These are phyloP conservation scores for Fusarium sp. DNA, from an alignment of 2,329 filamentous ascomycete species.

Conservation along the genomic window DNA sequence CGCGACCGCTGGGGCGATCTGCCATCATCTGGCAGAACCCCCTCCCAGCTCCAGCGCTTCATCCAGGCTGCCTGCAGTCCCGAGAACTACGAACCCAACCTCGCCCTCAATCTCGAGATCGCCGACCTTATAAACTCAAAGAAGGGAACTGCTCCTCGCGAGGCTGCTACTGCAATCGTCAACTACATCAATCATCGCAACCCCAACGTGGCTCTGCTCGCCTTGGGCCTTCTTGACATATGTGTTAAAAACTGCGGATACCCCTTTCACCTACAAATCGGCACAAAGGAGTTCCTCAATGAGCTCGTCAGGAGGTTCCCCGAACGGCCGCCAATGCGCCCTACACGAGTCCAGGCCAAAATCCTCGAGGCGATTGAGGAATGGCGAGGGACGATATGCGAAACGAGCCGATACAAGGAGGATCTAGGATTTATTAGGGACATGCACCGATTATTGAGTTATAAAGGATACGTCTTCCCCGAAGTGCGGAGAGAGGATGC, in stretches of 20 bases:
- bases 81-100: constrained; percentile 97
- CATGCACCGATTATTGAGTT: constrained; percentile 95
- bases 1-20: constrained; percentile 90
- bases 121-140: constrained; percentile 96
- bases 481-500: constrained; percentile 93
- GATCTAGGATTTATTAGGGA: constrained; percentile 96
- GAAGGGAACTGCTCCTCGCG: constrained; percentile 93
- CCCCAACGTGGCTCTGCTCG: constrained; percentile 90
- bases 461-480: constrained; percentile 97
- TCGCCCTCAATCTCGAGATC: constrained; percentile 96
- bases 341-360: constrained; percentile 87
- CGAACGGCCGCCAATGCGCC: constrained; percentile 87
- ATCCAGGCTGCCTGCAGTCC: constrained; percentile 97
- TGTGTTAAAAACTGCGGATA: constrained; percentile 99
- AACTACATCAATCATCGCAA: constrained; percentile 97
- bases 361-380: constrained; percentile 98
- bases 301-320: constrained; percentile 96
- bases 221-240: constrained; percentile 92
- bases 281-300: constrained; percentile 98
- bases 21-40: constrained; percentile 73
- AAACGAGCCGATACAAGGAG: constrained; percentile 97
- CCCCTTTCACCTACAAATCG: constrained; percentile 97
- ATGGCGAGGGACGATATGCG: constrained; percentile 98
- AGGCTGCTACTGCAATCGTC: constrained; percentile 93
- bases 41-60: constrained; percentile 91